Conservation (phyloP, 495 filamentous ascomycete species). For the Aspergillus cristatus region DNA sequence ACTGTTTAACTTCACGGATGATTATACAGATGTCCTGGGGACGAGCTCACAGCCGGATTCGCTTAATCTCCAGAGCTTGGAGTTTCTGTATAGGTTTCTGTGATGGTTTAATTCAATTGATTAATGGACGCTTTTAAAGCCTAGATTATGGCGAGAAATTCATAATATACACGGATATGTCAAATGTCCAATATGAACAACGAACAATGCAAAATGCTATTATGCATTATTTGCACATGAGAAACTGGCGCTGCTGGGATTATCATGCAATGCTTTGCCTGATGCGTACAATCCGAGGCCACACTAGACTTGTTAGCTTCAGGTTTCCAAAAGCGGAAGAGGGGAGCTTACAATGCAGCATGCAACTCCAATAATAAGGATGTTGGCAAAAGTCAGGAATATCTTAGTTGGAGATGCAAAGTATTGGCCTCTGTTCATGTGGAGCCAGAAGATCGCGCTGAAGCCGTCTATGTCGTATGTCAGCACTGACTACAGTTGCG, state of each 20-base stretch:
- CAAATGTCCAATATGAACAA: too few species aligned
- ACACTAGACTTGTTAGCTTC: conserved; percentile 14
- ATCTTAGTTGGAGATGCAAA: conserved; percentile 34
- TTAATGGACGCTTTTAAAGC: too few species aligned
- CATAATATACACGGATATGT: too few species aligned
- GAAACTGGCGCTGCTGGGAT: conserved; percentile 21
- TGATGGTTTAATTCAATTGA: too few species aligned
- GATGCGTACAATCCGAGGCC: conserved; percentile 31
- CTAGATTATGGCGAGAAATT: too few species aligned
- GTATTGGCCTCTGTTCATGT: conserved; percentile 44
- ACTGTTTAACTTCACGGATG: conserved; percentile 27
- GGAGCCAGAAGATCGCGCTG: conserved; percentile 30
- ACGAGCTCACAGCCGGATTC: conserved; percentile 23
- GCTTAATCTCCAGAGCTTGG: conserved; percentile 30
- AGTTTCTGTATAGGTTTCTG: conserved; percentile 33
- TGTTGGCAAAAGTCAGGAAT: conserved; percentile 36
- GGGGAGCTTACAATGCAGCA: conserved; percentile 23
- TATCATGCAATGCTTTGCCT: conserved; percentile 26
- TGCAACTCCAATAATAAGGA: conserved; percentile 43
- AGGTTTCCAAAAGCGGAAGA: too few species aligned
- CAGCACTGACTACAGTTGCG: too few species aligned
- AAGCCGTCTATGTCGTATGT: conserved; percentile 17
- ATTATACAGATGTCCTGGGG: conserved; percentile 25
- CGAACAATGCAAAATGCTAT: not conserved
- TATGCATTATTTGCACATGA: conserved; percentile 23